Conservation (phyloP, 2,329 filamentous ascomycete genomes). For the Microsporum ferrugineum region DNA sequence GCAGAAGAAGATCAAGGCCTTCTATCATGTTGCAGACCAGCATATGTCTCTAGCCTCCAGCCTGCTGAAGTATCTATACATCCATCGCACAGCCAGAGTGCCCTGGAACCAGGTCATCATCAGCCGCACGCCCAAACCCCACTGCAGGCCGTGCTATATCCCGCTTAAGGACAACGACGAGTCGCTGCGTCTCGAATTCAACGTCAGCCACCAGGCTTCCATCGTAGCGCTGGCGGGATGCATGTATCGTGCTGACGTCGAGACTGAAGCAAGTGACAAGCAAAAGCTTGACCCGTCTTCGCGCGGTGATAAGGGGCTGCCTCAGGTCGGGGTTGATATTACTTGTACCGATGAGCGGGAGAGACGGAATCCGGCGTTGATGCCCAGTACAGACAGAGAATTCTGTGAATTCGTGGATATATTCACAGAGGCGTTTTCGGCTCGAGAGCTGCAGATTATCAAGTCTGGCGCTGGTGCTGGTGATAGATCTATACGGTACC, state of each 20-base stretch:
- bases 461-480: constrained; percentile 27
- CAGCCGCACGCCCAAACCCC: constrained; percentile 39
- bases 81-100: constrained; percentile 43
- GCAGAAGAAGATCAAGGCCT: constrained; percentile 39
- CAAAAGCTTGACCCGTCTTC: constrained; percentile 7
- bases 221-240: constrained; percentile 49
- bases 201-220: constrained; percentile 53
- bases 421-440: constrained; percentile 49
- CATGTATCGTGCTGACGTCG: constrained; percentile 16
- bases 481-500: constrained; percentile 39
- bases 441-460: constrained; percentile 45
- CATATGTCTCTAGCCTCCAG: constrained; percentile 51
- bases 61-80: constrained; percentile 50
- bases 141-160: constrained; percentile 44
- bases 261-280: neutral
- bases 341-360: constrained; percentile 49
- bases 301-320: constrained; percentile 12
- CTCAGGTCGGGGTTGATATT: constrained; percentile 49
- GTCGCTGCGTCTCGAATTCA: constrained; percentile 44
- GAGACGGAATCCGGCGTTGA: constrained; percentile 35
- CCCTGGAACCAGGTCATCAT: constrained; percentile 48
- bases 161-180: constrained; percentile 17
- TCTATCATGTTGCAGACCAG: constrained; percentile 45
- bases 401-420: constrained; percentile 49
- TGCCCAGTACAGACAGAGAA: constrained; percentile 37